Evolutionary conservation across 257 asterid species (phyloP).

Genomic region (Solanum chiquidenum): DNA sequence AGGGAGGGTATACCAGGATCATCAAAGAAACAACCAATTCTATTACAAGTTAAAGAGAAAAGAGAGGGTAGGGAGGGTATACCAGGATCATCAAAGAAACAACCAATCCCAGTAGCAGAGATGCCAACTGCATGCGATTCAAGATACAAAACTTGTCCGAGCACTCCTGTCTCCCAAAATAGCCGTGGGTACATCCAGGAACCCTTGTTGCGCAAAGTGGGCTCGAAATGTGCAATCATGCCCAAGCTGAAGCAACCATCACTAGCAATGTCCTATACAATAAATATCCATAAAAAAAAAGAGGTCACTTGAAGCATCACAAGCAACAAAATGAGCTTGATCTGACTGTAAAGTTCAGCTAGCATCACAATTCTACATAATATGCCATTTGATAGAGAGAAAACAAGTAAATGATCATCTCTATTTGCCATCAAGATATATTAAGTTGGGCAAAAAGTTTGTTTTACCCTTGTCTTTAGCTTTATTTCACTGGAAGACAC

Average conservation of each 20-base stretch:
- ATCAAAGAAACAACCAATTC: slow-evolving; percentile 7
- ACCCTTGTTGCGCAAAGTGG: slow-evolving; percentile 46
- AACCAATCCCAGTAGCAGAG: slow-evolving; percentile 96
- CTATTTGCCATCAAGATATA: background rate
- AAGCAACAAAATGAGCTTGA: background rate
- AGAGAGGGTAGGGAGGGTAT: background rate
- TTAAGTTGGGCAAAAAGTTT: background rate
- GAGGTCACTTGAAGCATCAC: background rate
- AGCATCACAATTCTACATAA: background rate
- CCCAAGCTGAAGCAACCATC: slow-evolving; percentile 98
- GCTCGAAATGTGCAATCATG: slow-evolving; percentile 80
- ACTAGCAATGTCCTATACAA: slow-evolving; percentile 64
- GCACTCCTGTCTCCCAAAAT: slow-evolving; percentile 98
- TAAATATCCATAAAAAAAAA: background rate
- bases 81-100: slow-evolving; percentile 96
- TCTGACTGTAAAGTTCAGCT: background rate
- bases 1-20: no score
- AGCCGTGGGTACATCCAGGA: slow-evolving; percentile 92
- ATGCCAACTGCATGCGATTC: slow-evolving; percentile 90
- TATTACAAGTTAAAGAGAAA: background rate
- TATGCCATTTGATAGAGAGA: background rate
- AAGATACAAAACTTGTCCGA: slow-evolving; percentile 87
- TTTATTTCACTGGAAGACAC: background rate
- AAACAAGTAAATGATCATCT: background rate
- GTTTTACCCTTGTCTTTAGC: background rate